A percentile compares a stretch with the other conserved stretches of the same genome.
These are phyloP conservation scores for Domatiomyces catenatus DNA, from an alignment of 2,329 filamentous ascomycete species.

Conservation along the genomic window DNA sequence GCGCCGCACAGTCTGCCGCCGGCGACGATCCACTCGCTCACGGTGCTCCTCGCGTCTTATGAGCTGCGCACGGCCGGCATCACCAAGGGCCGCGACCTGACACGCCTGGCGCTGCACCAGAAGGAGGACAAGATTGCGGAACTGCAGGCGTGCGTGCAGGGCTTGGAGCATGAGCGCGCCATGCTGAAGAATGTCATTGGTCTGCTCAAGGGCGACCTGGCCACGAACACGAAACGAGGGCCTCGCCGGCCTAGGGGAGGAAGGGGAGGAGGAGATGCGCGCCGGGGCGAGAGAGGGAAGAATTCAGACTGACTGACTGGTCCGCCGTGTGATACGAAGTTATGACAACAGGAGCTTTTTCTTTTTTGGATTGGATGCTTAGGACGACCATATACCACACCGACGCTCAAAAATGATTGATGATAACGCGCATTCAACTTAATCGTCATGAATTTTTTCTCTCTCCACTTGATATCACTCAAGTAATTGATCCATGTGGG, in stretches of 20 bases:
- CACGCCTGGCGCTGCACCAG: conserved; percentile 44
- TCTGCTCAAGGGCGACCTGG: conserved; percentile 21
- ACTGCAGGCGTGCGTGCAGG: conserved; percentile 49
- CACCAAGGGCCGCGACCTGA: conserved; percentile 49
- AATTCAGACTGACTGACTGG: neutral
- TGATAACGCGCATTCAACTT: too few relatives aligned
- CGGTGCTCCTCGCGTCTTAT: conserved; percentile 37
- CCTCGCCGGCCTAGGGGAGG: neutral
- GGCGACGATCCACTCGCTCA: conserved; percentile 23
- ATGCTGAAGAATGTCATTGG: conserved; percentile 34
- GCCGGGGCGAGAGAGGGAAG: neutral
- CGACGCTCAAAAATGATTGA: too few relatives aligned
- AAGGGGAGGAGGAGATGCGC: neutral
- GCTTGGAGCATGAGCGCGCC: conserved; percentile 41
- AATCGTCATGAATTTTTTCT: too few relatives aligned
- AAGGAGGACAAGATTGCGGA: conserved; percentile 51
- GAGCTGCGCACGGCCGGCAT: conserved; percentile 46
- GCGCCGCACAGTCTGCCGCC: conserved; percentile 23
- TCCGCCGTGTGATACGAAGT: too few relatives aligned
- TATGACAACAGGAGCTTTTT: too few relatives aligned
- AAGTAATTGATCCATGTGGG: too few relatives aligned
- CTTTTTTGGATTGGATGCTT: too few relatives aligned
- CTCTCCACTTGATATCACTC: too few relatives aligned
- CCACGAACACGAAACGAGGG: conserved; percentile 11
- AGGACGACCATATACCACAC: too few relatives aligned